Conservation (phyloP, 2,329 filamentous ascomycete species). For the Diaporthe caulivora region DNA sequence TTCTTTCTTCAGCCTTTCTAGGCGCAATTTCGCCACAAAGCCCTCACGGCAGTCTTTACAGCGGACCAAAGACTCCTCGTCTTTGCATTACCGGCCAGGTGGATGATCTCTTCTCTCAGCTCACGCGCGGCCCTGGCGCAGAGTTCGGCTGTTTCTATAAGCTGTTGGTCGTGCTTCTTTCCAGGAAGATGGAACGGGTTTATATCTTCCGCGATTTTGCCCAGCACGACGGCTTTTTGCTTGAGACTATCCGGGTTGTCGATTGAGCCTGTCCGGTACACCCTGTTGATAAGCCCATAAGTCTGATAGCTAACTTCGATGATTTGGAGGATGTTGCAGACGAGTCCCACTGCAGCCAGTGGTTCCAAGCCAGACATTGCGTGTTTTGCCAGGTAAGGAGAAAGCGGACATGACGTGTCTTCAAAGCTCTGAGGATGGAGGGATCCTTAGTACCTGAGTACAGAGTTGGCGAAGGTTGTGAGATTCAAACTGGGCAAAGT, state of each 20-base stretch:
- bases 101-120: neutral
- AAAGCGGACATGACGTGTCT: too few species aligned
- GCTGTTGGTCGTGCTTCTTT: neutral
- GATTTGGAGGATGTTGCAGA: slow-evolving; percentile 20
- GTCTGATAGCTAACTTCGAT: neutral
- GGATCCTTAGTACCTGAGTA: too few species aligned
- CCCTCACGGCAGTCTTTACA: neutral
- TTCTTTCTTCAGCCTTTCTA: slow-evolving; percentile 6
- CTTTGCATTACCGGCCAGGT: neutral
- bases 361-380: slow-evolving; percentile 17
- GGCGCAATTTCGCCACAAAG: neutral
- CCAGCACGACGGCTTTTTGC: neutral
- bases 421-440: too few species aligned
- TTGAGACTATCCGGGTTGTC: neutral
- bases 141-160: neutral
- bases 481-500: too few species aligned
- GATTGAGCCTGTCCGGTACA: neutral
- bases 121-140: neutral
- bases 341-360: slow-evolving; percentile 8
- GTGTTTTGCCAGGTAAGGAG: too few species aligned
- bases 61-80: neutral
- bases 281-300: neutral
- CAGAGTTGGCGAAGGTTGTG: too few species aligned
- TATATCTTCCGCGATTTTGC: neutral
- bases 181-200: neutral